Evolutionary conservation across 2,329 filamentous ascomycete species (phyloP), one percentile per base, ranked within the genome.

Genomic region (Aspergillus ochraceus): DNA sequence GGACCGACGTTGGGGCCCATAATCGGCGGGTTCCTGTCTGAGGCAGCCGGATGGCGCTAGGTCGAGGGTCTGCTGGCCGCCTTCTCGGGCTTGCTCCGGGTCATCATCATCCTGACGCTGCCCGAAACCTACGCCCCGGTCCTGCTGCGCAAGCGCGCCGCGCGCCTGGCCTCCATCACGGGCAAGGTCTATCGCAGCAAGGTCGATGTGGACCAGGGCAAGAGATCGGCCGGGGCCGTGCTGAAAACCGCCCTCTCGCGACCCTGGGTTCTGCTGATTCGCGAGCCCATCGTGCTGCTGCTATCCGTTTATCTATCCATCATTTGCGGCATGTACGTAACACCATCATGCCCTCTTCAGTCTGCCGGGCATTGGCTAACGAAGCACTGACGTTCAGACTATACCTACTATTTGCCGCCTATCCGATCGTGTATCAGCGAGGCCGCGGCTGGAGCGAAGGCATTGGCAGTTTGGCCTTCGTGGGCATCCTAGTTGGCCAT

Each of bases 41-140:
- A 86, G 68, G 77, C 79, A 2, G 81, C 81, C 29, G 87, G 86
- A 11, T 89, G 88, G 88, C 77, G 86, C 63, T 89, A 87, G 88
- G 83, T 90, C 17, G 77, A 83, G 66, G 85, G 84, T 2, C 71
- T 88, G 47, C 81, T 85, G 68, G 80, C 84, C 36, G 83, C 84
- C 59, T 87, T 89, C 70, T 85, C 83, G 3, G 85, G 84, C 6
- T 72, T 81, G 12, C 78, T 88, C 46, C 86, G 83, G 62, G 63
- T 71, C 19, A 3, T 67, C 14, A 22, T 46, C 19, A 22, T 22
- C 17, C 4, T 22, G 11, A 10, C 8, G 14, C 20, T 46, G 3
- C 36, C 52, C 9, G 52, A 54, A 22, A 54, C 52, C 12, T 54
- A 54, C 22, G 36, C 52, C 6, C 52, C 52, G 3, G 32, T 46